A percentile compares a stretch with the other conserved stretches of the same genome.
Evolutionary conservation across 176 grass and related monocot species (phyloP).

Genomic region (Rhynchospora tenuis): DNA sequence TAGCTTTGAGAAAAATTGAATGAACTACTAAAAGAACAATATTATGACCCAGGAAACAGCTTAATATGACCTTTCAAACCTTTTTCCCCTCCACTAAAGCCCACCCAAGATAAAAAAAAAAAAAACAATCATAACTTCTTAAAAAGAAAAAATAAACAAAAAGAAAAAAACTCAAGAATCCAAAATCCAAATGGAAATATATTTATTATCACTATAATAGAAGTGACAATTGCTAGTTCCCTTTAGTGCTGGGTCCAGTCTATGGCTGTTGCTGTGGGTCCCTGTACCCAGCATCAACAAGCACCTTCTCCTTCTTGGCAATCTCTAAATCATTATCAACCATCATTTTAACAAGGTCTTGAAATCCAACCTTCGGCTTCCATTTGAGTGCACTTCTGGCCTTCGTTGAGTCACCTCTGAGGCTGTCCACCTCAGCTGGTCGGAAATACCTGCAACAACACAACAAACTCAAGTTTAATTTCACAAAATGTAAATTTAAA

Average conservation of each 20-base stretch:
- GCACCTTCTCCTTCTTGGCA: slow-evolving; percentile 84
- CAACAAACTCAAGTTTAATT: background rate
- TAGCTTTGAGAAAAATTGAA: background rate
- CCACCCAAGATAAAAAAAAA: background rate
- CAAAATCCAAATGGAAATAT: background rate
- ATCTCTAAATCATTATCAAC: slow-evolving; percentile 81
- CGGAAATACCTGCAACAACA: slow-evolving; percentile 48
- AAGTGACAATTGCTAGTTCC: background rate
- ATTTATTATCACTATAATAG: slow-evolving; percentile 9
- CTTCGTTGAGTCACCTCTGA: slow-evolving; percentile 82
- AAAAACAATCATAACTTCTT: background rate
- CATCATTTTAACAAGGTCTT: slow-evolving; percentile 91
- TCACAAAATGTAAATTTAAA: background rate
- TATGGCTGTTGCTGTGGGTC: slow-evolving; percentile 93
- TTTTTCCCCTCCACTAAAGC: background rate
- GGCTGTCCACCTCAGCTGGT: slow-evolving; percentile 82
- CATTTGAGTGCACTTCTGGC: slow-evolving; percentile 53
- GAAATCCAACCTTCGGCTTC: slow-evolving; percentile 91
- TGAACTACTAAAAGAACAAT: background rate
- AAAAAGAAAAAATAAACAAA: background rate
- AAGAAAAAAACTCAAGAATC: background rate
- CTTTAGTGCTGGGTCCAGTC: background rate
- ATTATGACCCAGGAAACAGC: background rate
- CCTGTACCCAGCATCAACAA: slow-evolving; percentile 78
- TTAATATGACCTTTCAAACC: background rate